These are phyloP conservation scores for Torulaspora delbrueckii DNA, from an alignment of 805 yeast genomes.

Conservation along the genomic window DNA sequence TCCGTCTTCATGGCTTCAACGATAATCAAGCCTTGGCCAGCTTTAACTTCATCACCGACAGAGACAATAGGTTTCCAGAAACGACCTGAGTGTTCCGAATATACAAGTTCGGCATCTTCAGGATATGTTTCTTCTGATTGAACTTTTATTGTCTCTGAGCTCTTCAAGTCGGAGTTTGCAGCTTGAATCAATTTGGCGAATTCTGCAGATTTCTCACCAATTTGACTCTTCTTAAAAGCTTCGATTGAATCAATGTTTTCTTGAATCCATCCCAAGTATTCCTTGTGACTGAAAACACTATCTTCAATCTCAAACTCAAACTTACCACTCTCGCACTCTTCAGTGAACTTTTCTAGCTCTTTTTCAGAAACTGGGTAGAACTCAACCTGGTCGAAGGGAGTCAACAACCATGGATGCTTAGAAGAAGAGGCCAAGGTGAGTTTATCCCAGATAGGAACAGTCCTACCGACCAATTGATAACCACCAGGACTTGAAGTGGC, in stretches of 20 bases:
- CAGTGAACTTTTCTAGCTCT: conserved; percentile 66
- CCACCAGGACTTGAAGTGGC: conserved; percentile 99
- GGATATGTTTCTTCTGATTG: conserved; percentile 53
- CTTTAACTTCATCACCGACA: conserved; percentile 68
- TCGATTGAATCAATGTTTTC: conserved; percentile 69
- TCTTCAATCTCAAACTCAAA: conserved; percentile 72
- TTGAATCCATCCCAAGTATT: conserved; percentile 74
- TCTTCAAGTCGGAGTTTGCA: conserved; percentile 67
- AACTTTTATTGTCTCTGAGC: conserved; percentile 44
- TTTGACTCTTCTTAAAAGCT: conserved; percentile 59
- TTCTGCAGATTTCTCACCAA: conserved; percentile 79
- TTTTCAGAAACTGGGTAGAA: conserved; percentile 87
- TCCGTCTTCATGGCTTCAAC: conserved; percentile 99
- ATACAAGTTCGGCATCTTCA: conserved; percentile 77
- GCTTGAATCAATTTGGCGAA: conserved; percentile 78
- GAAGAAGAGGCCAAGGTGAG: conserved; percentile 61
- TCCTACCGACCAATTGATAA: conserved; percentile 92
- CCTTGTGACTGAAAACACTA: conserved; percentile 73
- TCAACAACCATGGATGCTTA: conserved; percentile 80
- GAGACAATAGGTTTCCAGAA: conserved; percentile 88
- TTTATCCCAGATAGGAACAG: conserved; percentile 97
- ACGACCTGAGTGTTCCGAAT: conserved; percentile 94
- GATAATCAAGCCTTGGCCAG: conserved; percentile 77
- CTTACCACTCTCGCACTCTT: conserved; percentile 73
- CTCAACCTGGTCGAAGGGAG: conserved; percentile 91